Evolutionary conservation across 2,329 filamentous ascomycete genomes (phyloP), one percentile per base, ranked within the genome.

Genomic region (Curvularia lunata): DNA sequence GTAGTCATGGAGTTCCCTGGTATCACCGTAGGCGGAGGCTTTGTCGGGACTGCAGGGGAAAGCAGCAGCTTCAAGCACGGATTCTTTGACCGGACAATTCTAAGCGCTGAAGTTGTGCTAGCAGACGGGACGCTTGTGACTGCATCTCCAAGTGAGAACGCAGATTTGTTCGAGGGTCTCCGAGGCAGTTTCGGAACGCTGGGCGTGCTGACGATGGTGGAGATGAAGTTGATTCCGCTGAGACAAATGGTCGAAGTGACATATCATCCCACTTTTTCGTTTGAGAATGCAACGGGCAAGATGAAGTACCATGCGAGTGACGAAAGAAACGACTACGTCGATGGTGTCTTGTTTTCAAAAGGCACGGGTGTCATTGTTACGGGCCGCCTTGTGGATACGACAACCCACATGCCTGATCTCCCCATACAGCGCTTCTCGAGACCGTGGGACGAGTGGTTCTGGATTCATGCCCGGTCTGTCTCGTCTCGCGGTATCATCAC

Each of bases 1-100:
- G 86, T 91, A 0, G 87, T 91, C 2, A 89, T 90, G 85, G 88
- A 91, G 64, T 89, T 91, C 51, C 87, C 88, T 0, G 86, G 86
- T 0, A 91, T 90, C 63, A 91, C 88, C 0, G 85, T 84, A 0
- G 88, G 88, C 12, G 88, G 88, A 1, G 87, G 86, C 0, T 90
- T 88, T 66, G 82, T 86, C 0, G 88, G 88, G 1, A 89, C 87
- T 0, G 84, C 85, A 0, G 88, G 87, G 1, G 88, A 91, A 71
- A 89, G 86, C 70, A 86, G 83, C 54, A 88, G 85, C 0, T 91
- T 90, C 72, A 83, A 83, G 18, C 80, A 88, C 65, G 88, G 88
- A 0, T 86, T 88, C 61, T 90, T 91, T 66, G 86, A 90, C 48
- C 76, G 83, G 4, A 89, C 84, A 0, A 79, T 90, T 6, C 82